phyloP scores from a whole-genome alignment of 169 alveolate species.

The Besnoitia besnoiti region DNA sequence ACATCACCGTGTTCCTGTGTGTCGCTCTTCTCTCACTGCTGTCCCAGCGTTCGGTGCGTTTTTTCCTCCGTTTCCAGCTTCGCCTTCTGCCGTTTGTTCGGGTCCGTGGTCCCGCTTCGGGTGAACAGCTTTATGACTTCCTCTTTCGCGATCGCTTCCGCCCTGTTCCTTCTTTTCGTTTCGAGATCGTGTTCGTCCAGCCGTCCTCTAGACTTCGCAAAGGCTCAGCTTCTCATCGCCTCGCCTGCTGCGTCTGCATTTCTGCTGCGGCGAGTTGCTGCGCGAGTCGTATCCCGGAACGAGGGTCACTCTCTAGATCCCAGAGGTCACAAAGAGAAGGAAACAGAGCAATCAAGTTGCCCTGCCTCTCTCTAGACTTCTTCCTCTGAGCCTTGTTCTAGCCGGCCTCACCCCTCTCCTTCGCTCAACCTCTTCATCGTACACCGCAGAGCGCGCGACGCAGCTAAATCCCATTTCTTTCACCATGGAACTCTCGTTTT shows the following conservation, averaged over 20 bases:
- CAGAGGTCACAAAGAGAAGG: background rate
- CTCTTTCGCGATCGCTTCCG: background rate
- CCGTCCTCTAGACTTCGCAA: background rate
- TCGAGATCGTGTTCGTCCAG: too few species aligned
- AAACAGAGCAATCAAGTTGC: too few species aligned
- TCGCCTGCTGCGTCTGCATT: background rate
- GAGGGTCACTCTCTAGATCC: background rate
- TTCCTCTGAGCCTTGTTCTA: background rate
- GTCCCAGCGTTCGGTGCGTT: too few species aligned
- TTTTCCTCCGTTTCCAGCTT: background rate
- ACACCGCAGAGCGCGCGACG: background rate
- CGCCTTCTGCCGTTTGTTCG: background rate
- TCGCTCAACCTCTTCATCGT: background rate
- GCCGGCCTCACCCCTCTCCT: background rate
- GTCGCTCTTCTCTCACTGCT: too few species aligned
- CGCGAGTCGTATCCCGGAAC: background rate
- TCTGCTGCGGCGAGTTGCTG: background rate
- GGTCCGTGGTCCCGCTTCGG: background rate
- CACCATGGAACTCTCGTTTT: conserved; percentile 91
- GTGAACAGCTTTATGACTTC: background rate
- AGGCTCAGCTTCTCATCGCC: background rate
- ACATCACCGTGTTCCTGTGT: too few species aligned
- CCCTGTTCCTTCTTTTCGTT: background rate
- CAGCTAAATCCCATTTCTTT: too few species aligned
- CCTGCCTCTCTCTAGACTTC: background rate